Evolutionary conservation across 306 rosid species (phyloP), one percentile per base, ranked within the genome.

Genomic region (Medicago arabica): DNA sequence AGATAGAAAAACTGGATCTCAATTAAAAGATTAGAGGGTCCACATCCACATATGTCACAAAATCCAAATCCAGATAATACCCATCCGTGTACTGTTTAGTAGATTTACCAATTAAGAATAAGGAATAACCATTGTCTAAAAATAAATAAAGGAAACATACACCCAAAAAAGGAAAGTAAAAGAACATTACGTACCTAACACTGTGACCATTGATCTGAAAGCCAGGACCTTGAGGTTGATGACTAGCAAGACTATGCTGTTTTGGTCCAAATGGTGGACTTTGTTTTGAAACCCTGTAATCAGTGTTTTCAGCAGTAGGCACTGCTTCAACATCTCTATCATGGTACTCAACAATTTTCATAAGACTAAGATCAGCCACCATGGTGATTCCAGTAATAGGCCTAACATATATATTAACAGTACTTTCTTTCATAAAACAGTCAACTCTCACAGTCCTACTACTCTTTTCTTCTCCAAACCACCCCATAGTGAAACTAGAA

Each of bases 211-310:
- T 9, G 75, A 83, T 74, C 34, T 55, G 31, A 62, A 83, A 75
- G 7, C 86, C 86, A 0, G 78, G 75, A 7, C 83, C 83, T 21
- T 83, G n/a, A 2, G 86, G 83, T 38, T 83, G 86, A 39, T 63
- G 25, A 8, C 65, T 19, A 9, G 78, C 51, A 0, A 74, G 17
- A 17, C 78, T 50, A 23, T 74, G 75, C 9, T 69, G 83, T 43
- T 10, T 79, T 9, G 81, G 86, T 7, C 78, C 78, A 8, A 83
- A 79, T 3, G 86, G 86, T 4, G 81, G 75, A 0, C 9, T 46
- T 59, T 54, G 78, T 31, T 39, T 6, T 3, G 80, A 34, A 17
- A 31, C 9, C 4, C 67, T 31, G 9, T 78, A 78, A 6, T 83
- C 86, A 3, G 86, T 83, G 2, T 69, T 36, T 5, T 75, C 53